Percentiles rank a stretch among this genome's conserved stretches.
Evolutionary conservation across 305 asterid species (phyloP).

Genomic region (Rubia balearica): DNA sequence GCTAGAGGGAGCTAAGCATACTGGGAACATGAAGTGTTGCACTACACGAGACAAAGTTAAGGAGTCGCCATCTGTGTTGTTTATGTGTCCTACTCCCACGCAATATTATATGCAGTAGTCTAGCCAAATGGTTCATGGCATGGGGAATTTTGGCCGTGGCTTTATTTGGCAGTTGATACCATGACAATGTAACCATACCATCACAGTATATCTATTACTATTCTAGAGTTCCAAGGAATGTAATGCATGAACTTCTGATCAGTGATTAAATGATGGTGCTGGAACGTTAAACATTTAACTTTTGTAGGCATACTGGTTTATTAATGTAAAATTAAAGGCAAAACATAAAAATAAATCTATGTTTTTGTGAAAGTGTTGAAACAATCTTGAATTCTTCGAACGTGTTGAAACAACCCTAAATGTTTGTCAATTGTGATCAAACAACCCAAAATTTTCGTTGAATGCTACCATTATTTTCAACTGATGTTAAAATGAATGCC

Average conservation of each 20-base stretch:
- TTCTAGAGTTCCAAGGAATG: background rate
- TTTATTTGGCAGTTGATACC: background rate
- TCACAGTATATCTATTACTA: background rate
- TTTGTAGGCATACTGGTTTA: background rate
- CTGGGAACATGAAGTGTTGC: background rate
- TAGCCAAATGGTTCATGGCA: background rate
- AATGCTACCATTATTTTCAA: too few relatives aligned
- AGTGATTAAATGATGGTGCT: background rate
- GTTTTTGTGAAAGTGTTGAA: too few relatives aligned
- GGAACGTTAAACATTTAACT: background rate
- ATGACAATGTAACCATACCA: background rate
- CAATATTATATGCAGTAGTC: background rate
- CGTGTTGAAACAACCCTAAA: too few relatives aligned
- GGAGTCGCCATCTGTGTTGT: background rate
- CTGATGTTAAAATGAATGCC: too few relatives aligned
- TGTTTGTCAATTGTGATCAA: too few relatives aligned
- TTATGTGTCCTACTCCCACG: background rate
- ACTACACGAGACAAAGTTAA: background rate
- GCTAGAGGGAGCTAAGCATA: conserved; percentile 41
- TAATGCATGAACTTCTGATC: background rate
- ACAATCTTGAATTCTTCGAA: too few relatives aligned
- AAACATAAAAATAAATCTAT: too few relatives aligned
- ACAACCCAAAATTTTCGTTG: too few relatives aligned
- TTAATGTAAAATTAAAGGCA: background rate
- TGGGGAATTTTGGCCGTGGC: background rate